phyloP scores from a whole-genome alignment of 257 asterid genomes.

The Paraleonurus japonicus region DNA sequence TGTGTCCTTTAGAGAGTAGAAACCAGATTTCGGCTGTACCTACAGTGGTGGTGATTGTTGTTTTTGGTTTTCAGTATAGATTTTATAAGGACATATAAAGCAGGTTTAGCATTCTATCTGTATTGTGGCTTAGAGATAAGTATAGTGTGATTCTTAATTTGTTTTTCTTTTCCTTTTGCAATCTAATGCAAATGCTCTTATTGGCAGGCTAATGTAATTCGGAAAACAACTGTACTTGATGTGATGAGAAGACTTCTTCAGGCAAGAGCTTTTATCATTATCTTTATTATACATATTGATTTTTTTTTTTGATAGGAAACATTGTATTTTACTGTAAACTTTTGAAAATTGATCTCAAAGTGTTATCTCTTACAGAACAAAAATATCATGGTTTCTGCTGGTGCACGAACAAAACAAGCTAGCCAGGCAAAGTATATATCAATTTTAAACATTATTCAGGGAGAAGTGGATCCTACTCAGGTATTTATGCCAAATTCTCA shows the following conservation, averaged over 20 bases:
- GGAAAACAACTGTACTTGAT: conserved; percentile 97
- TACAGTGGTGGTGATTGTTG: background rate
- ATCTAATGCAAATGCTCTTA: conserved; percentile 27
- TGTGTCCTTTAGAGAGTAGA: background rate
- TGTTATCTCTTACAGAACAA: conserved; percentile 65
- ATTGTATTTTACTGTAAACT: background rate
- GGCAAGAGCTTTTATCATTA: conserved; percentile 44
- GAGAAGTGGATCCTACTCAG: conserved; percentile 99
- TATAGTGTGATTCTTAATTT: background rate
- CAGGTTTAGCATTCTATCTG: background rate
- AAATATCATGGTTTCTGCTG: conserved; percentile 95
- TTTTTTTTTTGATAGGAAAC: background rate
- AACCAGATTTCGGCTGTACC: background rate
- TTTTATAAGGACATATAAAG: conserved; percentile 5
- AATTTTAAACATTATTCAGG: conserved; percentile 92
- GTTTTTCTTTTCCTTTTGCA: background rate
- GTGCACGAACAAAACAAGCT: conserved; percentile 92
- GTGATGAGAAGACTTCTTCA: conserved; percentile 99
- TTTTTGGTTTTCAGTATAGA: background rate
- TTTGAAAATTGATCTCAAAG: conserved; percentile 20
- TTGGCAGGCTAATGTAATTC: conserved; percentile 91
- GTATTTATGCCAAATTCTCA: conserved; percentile 40
- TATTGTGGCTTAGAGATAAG: conserved; percentile 14
- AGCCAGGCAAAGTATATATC: conserved; percentile 98
- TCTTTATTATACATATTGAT: conserved; percentile 17